phyloP scores from a whole-genome alignment of 129 eudicot genomes.

The Apium graveolens region DNA sequence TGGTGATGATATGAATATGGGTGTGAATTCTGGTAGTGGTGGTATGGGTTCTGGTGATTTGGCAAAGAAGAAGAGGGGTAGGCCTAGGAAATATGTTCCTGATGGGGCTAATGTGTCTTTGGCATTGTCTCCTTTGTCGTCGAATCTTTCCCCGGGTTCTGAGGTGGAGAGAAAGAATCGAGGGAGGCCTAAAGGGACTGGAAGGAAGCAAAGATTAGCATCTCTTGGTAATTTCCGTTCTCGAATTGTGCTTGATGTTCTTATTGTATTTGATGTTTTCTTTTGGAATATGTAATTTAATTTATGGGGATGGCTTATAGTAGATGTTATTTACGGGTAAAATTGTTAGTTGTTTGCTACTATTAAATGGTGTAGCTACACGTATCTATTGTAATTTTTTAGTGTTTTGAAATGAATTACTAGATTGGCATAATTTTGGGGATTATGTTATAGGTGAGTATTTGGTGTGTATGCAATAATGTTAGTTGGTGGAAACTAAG shows the following conservation, averaged over 20 bases:
- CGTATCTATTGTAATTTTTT: not conserved
- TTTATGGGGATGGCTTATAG: not conserved
- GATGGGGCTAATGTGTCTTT: slow-evolving; percentile 64
- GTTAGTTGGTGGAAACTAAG: not conserved
- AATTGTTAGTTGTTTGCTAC: not conserved
- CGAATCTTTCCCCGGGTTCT: slow-evolving; percentile 35
- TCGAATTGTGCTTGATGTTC: not conserved
- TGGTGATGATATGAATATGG: slow-evolving; percentile 36
- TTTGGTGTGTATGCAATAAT: not conserved
- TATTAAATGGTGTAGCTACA: not conserved
- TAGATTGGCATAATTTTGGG: not conserved
- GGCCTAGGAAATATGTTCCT: slow-evolving; percentile 88
- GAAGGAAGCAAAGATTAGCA: slow-evolving; percentile 82
- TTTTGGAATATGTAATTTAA: not conserved
- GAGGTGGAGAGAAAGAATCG: slow-evolving; percentile 30
- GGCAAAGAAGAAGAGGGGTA: slow-evolving; percentile 74
- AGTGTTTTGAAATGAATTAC: not conserved
- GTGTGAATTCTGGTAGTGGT: slow-evolving; percentile 15
- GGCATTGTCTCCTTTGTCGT: slow-evolving; percentile 44
- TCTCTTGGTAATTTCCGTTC: slow-evolving; percentile 52
- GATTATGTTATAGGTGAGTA: not conserved
- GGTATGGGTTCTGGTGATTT: slow-evolving; percentile 20
- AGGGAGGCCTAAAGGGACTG: slow-evolving; percentile 88
- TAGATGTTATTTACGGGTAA: not conserved
- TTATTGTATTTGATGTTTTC: not conserved